Percentiles rank a stretch among this genome's conserved stretches.
Conservation (phyloP, 2,329 filamentous ascomycete species). For the Penicillium sp. region DNA sequence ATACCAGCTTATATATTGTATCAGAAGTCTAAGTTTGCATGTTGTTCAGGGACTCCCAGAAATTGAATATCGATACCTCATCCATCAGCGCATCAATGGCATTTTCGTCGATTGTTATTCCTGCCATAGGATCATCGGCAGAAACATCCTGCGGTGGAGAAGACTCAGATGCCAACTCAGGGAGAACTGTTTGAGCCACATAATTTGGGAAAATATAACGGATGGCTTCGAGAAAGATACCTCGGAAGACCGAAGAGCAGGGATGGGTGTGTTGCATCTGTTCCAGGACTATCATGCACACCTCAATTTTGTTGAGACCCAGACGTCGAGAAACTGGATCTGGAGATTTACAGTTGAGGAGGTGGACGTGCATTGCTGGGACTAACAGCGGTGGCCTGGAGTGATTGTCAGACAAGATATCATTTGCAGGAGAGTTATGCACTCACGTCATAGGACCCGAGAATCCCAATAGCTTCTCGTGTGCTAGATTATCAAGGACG, state of each 20-base stretch:
- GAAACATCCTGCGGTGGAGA: neutral
- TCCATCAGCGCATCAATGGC: constrained; percentile 22
- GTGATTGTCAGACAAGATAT: neutral
- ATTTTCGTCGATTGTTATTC: constrained; percentile 1
- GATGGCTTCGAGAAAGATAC: constrained; percentile 27
- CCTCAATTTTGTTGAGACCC: constrained; percentile 30
- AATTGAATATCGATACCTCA: constrained; percentile 23
- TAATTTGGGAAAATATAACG: constrained; percentile 23
- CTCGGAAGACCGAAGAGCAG: constrained; percentile 28
- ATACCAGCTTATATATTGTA: neutral
- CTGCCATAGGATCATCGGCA: neutral
- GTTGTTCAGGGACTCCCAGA: constrained; percentile 19
- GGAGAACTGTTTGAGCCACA: neutral
- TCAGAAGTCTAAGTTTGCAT: neutral
- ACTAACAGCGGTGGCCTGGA: constrained; percentile 28
- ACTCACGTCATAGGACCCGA: constrained; percentile 30
- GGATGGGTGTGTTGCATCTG: constrained; percentile 32
- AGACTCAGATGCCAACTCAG: neutral
- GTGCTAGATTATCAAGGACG: constrained; percentile 27
- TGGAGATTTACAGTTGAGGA: constrained; percentile 27
- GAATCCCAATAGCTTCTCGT: constrained; percentile 23
- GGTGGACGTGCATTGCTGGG: constrained; percentile 35
- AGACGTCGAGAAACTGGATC: constrained; percentile 25
- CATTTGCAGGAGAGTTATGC: no score
- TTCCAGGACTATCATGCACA: constrained; percentile 34